Base-by-base conservation (phyloP, 495 filamentous ascomycete genomes). In the Trichocladium antarcticum region DNA sequence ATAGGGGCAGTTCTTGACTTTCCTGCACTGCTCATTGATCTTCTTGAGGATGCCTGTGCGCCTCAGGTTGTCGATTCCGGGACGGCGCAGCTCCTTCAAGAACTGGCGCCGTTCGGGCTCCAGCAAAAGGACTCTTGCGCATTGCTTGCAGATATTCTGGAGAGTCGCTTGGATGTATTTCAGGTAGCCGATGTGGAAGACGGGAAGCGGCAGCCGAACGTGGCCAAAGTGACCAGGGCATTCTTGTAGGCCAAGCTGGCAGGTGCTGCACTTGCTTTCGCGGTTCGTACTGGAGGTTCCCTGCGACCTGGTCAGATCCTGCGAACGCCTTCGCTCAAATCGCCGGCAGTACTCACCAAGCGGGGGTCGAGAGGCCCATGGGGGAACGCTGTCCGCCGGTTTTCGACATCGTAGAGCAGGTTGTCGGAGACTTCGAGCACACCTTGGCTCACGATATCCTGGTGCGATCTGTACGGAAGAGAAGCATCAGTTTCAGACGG, bases 181-280 rank as follows among this genome's bases (percentile, higher is more conserved):
- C 58, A 97, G 82, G 58, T 95, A 98, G 47, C 92, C 92, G 53
- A 97, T 85, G 60, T 97, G 92, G 57, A 96, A 95, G 22, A 84
- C 84, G 5, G 92, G 92, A 10, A 98, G 74, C 7, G 89, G 86
- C 17, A 98, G 76, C 61, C 82, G 77, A 50, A 97, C 81, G 67
- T 95, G 84, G 35, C 92, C 92, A 53, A 96, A 98, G 66, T 98
- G 92, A 20, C 92, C 92, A 53, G 89, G 89, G 64, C 92, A 98
- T 38, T 80, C 73, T 47, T 85, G 74, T 35, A 96, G 69, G 9
- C 75, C 73, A 50, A 82, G 75, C 39, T 83, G 79, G 65, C 92
- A 98, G 17, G 92, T 97, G 46, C 80, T 73, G 65, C 92, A 98
- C 31, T 63, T 68, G 32, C 49, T 44, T 42, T 56, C 53, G 29